Base-by-base conservation (phyloP, 2,329 filamentous ascomycete species). In the Trichothecium roseum region DNA sequence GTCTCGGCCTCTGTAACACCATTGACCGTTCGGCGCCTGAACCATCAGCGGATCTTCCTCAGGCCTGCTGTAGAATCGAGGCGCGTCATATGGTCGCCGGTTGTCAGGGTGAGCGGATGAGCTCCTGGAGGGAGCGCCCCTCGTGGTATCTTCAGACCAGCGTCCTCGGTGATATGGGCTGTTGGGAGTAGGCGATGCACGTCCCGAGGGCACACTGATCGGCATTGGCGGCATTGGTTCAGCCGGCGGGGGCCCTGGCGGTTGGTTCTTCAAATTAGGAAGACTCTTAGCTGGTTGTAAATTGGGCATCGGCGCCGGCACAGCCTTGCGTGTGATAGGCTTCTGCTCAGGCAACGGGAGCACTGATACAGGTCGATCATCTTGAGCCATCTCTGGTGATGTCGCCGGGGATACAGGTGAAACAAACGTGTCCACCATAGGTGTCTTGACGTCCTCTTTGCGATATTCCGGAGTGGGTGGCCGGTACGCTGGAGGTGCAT, bases 381-480 rank as follows among this genome's bases (percentile, higher is more conserved):
- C 40, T 15, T 42, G 36, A 8, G 45, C 49, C 9, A 60, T 54
- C 28, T 63, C 60, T 2, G 63, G 57, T 4, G 65, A 68, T 4
- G 63, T 57, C 9, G 60, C 61, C 6, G 65, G 66, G 7, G 66
- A 69, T 3, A 60, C 50, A 4, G 66, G 65, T 3, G 64, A 64
- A 17, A 59, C 50, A 32, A 61, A 50, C 3, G 50, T 51, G 18
- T 60, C 54, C 28, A 57, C 39, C 7, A 54, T 46, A 3, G 57
- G 52, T 12, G 55, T 56, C 40, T 56, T 56, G 35, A 58, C 48
- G 38, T 69, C 64, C 30, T 61, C 56, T 15, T 58, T 57, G 28
- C 59, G 59, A 38, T 70, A 69, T 30, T 71, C 67, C 13, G 68
- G 66, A 3, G 66, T 70, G 1, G 67, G 67, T 8, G 64, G 62